phyloP scores from a whole-genome alignment of 2,329 filamentous ascomycete genomes.

The Pseudocercospora pini-densiflorae region DNA sequence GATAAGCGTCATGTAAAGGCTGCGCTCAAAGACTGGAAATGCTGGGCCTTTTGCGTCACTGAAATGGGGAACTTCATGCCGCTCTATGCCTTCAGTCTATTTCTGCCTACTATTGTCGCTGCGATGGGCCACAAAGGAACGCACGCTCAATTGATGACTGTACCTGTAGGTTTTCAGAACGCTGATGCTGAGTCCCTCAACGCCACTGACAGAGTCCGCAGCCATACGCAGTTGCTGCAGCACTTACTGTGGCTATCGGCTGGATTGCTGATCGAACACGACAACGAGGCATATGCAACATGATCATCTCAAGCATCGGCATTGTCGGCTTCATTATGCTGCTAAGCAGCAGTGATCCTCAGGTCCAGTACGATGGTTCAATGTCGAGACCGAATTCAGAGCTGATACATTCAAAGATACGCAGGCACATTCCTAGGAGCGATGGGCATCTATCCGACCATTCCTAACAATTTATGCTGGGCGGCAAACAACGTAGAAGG shows the following conservation, averaged over 20 bases:
- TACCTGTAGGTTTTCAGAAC: conserved; percentile 52
- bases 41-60: conserved; percentile 67
- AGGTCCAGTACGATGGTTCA: conserved; percentile 65
- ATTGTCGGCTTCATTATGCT: conserved; percentile 84
- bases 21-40: conserved; percentile 77
- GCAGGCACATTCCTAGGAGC: conserved; percentile 23
- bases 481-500: conserved; percentile 85
- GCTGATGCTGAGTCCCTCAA: not conserved
- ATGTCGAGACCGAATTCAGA: conserved; percentile 73
- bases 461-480: conserved; percentile 88
- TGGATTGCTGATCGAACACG: conserved; percentile 76
- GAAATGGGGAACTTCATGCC: conserved; percentile 64
- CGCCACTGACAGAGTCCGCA: not conserved
- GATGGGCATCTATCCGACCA: conserved; percentile 36
- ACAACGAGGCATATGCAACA: conserved; percentile 79
- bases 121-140: conserved; percentile 48
- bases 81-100: conserved; percentile 38
- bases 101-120: conserved; percentile 74
- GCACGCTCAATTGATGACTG: conserved; percentile 55
- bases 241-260: conserved; percentile 70
- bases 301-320: conserved; percentile 69
- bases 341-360: conserved; percentile 64
- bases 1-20: conserved; percentile 29
- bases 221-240: conserved; percentile 72
- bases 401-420: conserved; percentile 76